phyloP scores from a whole-genome alignment of 192 early-diverging fungal genomes.

The Podila epigama region DNA sequence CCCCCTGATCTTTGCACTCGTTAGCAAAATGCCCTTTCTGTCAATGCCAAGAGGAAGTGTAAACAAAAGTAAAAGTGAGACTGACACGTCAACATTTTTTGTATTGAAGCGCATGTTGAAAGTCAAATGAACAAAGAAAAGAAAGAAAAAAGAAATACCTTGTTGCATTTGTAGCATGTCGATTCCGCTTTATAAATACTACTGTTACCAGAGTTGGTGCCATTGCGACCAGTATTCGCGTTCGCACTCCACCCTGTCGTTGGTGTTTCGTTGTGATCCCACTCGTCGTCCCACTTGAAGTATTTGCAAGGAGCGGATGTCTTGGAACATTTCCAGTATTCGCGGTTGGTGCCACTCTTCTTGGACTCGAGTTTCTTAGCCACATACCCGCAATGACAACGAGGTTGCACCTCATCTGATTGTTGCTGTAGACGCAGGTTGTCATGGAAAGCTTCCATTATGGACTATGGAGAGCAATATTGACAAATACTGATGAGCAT shows the following conservation, averaged over 20 bases:
- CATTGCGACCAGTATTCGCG: neutral
- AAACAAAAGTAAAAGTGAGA: neutral
- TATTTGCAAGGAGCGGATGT: slow-evolving; percentile 52
- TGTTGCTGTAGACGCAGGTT: slow-evolving; percentile 4
- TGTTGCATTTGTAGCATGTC: slow-evolving; percentile 16
- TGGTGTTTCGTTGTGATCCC: neutral
- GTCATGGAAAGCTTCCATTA: slow-evolving; percentile 14
- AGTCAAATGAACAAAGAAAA: too few species aligned
- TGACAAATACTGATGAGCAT: neutral
- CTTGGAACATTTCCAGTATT: slow-evolving; percentile 29
- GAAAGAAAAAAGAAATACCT: neutral
- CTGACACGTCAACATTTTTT: neutral
- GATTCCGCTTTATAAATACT: neutral
- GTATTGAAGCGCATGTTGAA: neutral
- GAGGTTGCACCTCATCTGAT: slow-evolving; percentile 6
- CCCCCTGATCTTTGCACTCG: neutral
- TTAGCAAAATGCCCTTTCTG: neutral
- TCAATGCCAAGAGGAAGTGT: too few species aligned
- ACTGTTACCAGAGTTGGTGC: neutral
- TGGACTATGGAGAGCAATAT: neutral
- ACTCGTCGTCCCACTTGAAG: slow-evolving; percentile 67
- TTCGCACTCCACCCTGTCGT: slow-evolving; percentile 5
- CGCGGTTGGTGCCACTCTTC: slow-evolving; percentile 6
- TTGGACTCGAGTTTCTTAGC: slow-evolving; percentile 10
- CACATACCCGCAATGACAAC: slow-evolving; percentile 18